A percentile compares a stretch with the other conserved stretches of the same genome.
phyloP scores from a whole-genome alignment of 139 green algal species.

The Raphidocelis subcapitata region DNA sequence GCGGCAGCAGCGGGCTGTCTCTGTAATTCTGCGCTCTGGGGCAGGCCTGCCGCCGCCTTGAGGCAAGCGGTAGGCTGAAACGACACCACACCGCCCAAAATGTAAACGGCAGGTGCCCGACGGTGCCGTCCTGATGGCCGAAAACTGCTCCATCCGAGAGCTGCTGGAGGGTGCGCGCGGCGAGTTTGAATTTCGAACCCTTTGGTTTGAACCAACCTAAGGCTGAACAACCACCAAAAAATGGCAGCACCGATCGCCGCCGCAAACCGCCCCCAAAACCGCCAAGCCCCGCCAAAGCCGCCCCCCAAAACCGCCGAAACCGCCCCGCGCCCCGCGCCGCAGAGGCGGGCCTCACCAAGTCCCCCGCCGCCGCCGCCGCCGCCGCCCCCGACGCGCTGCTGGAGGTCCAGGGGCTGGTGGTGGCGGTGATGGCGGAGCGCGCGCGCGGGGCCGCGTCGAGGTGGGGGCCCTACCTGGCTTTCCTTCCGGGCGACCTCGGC shows the following conservation, averaged over 20 bases:
- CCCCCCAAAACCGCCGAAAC: background rate
- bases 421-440: constrained; percentile 50
- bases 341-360: background rate
- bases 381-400: background rate
- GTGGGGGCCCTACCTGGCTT: constrained; percentile 46
- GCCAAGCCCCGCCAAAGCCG: no score
- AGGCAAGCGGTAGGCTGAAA: no score
- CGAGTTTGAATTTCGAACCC: no score
- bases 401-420: constrained; percentile 50
- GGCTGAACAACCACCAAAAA: no score
- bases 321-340: background rate
- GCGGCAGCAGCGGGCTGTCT: no score
- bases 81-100: no score
- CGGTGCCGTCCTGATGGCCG: constrained; percentile 50
- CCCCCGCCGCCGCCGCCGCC: no score
- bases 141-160: constrained; percentile 43
- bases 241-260: no score
- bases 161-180: constrained; percentile 40
- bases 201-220: no score
- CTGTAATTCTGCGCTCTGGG: no score
- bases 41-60: no score
- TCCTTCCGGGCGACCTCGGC: constrained; percentile 42
- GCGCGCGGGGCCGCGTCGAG: constrained; percentile 6
- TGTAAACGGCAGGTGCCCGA: constrained; percentile 30
- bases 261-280: no score